Evolutionary conservation across 2,329 filamentous ascomycete species (phyloP).

Genomic region (Aspergillus transmontanensis): DNA sequence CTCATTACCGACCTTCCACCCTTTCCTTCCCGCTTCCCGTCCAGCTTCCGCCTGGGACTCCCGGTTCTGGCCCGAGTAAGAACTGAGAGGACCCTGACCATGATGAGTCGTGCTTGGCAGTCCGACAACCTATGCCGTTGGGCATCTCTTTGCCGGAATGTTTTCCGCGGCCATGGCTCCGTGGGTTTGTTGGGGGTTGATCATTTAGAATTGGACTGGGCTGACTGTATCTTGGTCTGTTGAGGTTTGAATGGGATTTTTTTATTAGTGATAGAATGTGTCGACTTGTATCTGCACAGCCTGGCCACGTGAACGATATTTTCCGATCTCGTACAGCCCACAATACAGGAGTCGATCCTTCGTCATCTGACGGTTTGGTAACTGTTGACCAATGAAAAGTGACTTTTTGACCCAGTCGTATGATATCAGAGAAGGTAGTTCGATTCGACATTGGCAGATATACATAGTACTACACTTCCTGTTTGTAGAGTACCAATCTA

Average conservation of each 20-base stretch:
- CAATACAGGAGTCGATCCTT: background rate
- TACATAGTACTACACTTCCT: background rate
- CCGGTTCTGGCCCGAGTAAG: conserved; percentile 15
- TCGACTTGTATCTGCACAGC: background rate
- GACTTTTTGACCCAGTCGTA: background rate
- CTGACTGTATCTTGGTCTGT: background rate
- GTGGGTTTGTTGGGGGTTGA: background rate
- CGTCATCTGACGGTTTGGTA: background rate
- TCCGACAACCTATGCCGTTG: conserved; percentile 11
- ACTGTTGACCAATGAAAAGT: background rate
- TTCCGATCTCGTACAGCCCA: background rate
- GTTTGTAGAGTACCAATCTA: background rate
- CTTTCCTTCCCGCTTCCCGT: conserved; percentile 11
- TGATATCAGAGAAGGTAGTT: background rate
- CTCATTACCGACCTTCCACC: conserved; percentile 13
- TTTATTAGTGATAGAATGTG: background rate
- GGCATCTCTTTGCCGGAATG: background rate
- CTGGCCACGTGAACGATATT: background rate
- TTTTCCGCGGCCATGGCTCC: conserved; percentile 4
- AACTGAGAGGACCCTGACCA: background rate
- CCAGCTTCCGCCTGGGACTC: conserved; percentile 8
- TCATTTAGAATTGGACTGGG: background rate
- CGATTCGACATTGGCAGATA: background rate
- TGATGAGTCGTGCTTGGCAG: background rate
- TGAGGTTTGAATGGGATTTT: background rate